Base-by-base conservation (phyloP, 208 protist genomes). In the Leishmania amazonensis region DNA sequence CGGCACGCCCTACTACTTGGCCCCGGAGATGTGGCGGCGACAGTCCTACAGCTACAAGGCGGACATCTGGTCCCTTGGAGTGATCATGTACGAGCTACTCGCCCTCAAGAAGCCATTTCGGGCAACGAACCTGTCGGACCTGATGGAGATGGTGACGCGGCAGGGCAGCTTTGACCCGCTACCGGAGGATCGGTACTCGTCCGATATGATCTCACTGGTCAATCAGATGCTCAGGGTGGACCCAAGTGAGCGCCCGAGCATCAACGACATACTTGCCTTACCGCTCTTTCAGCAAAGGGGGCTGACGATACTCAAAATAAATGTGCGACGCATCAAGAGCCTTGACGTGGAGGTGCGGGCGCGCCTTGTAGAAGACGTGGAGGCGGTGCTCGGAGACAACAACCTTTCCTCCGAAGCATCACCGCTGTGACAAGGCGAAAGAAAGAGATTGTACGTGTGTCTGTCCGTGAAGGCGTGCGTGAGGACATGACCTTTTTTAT, bases 31-130 rank as follows among this genome's bases (percentile, higher is more conserved):
- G 35, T 98, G 93, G 89, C 87, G 91, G 68, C 81, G 93, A 35
- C 87, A 96, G 79, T 87, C 89, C 60, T 99, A 98, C 88, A 97
- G 95, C 79, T 83, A 92, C 76, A 98, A 98, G 87, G 84, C 87
- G 3, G 97, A 99, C 65, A 91, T 98, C 40, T 99, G 96, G 96
- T 89, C 94, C 8, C 80, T 98, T 11, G 94, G 94, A 8, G 89
- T 94, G n/a, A 83, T 96, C 45, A 83, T 96, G 35, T 97, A 96
- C 73, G 94, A 97, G 79, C 49, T 97, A 15, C 86, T 96, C 13
- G 84, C 93, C 31, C 68, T 95, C 49, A 57, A 86, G 74, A 94
- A 94, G 74, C 91, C 94, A 1, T 97, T 97, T 68, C 76, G 83
- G 51, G 89, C 83, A 21, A 73, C 72, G 28, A 87, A 92, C 78